These are phyloP conservation scores for Pseudozyma tsukubaensis DNA, from an alignment of 1,284 basidiomycete genomes.

Conservation along the genomic window DNA sequence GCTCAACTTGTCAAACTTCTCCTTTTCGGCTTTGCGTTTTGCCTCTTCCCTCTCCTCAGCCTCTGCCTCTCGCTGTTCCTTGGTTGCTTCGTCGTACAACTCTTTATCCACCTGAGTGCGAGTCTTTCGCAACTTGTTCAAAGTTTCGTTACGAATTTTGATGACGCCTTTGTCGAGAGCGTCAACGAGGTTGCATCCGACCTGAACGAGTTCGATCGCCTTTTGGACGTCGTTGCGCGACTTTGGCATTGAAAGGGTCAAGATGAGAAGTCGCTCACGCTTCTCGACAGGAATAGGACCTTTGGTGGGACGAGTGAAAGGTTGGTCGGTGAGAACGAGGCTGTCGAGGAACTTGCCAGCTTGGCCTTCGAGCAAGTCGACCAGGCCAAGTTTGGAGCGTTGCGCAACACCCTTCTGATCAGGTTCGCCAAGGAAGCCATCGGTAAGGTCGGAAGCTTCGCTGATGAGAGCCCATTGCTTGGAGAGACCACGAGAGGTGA, in stretches of 20 bases:
- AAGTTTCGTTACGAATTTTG: slow-evolving; percentile 47
- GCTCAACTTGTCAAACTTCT: slow-evolving; percentile 61
- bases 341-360: slow-evolving; percentile 57
- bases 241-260: slow-evolving; percentile 58
- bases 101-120: slow-evolving; percentile 56
- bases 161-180: slow-evolving; percentile 55
- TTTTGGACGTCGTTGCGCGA: slow-evolving; percentile 28
- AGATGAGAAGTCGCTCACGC: slow-evolving; percentile 52
- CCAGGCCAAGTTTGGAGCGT: slow-evolving; percentile 55
- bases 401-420: slow-evolving; percentile 61
- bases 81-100: slow-evolving; percentile 47
- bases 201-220: slow-evolving; percentile 53
- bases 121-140: slow-evolving; percentile 57
- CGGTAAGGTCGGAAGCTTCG: slow-evolving; percentile 62
- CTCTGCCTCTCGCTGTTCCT: slow-evolving; percentile 56
- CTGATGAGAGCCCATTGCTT: slow-evolving; percentile 62
- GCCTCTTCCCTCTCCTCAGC: slow-evolving; percentile 58
- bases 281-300: slow-evolving; percentile 41
- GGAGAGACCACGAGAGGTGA: slow-evolving; percentile 52
- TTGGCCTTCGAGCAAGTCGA: slow-evolving; percentile 48
- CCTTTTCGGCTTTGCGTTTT: slow-evolving; percentile 58
- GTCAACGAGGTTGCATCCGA: slow-evolving; percentile 63
- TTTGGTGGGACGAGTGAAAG: slow-evolving; percentile 38
- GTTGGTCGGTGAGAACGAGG: slow-evolving; percentile 64
- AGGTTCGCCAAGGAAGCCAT: slow-evolving; percentile 61